Evolutionary conservation across 208 protist genomes (phyloP), one percentile per base, ranked within the genome.

Genomic region (Vickermania spadyakhi): DNA sequence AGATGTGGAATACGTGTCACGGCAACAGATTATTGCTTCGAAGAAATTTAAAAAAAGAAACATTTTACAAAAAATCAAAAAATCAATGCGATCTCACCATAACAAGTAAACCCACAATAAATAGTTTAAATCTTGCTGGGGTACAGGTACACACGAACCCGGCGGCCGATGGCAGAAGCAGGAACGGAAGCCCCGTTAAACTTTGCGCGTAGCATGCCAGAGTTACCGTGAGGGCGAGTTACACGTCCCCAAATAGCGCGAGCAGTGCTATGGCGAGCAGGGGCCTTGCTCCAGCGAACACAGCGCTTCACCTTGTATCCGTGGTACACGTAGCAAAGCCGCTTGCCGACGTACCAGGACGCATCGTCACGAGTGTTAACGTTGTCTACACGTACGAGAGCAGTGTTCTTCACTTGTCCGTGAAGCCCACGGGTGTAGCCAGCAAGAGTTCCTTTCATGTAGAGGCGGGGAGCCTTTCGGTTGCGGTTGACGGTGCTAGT

Each of bases 331-430:
- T 98, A 99, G 71, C 89, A 97, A 53, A 99, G 85, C 62, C 93
- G 86, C 93, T 99, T 99, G 64, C 98, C 98, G n/a, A 98, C 70
- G 82, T 99, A 99, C 86, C 94, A 99, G 31, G 73, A 58, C 62
- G 97, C 85, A 45, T 98, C 97, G 55, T 97, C 81, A 65, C 86
- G 93, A 60, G 82, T 94, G 72, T 96, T 91, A 45, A 98, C 96
- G 73, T 98, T 98, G 77, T 99, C 96, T 62, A 99, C 81, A 77
- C 92, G 96, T 14, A 98, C 56, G 36, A 99, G 75, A n/a, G 93
- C 90, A 27, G 85, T 96, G 77, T 98, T 66, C 75, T 93, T 85
- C 68, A 95, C 86, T 89, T 98, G 97, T 30, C 89, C 95, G 74
- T 90, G 75, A 23, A 97, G 83, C 27, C 84, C 84, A 54, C 93